Conservation (phyloP, 192 early-diverging fungal species). For the Coemansia sp. region DNA sequence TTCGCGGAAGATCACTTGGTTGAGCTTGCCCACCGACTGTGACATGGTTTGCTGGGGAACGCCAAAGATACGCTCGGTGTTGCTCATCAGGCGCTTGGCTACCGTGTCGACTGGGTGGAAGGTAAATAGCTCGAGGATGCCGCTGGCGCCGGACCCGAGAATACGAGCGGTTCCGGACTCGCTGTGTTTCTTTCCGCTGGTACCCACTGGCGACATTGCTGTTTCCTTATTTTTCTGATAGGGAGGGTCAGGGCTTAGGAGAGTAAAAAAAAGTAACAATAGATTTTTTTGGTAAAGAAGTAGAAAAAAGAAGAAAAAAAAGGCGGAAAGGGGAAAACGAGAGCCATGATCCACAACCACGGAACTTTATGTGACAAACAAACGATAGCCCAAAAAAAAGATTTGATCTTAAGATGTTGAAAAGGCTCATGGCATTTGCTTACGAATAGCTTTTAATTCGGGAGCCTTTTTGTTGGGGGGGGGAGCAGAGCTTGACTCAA, state of each 20-base stretch:
- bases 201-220: conserved; percentile 45
- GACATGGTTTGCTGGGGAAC: conserved; percentile 65
- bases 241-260: background rate
- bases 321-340: background rate
- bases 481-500: too few relatives aligned
- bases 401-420: background rate
- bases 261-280: conserved; percentile 7
- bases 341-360: conserved; percentile 1
- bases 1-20: conserved; percentile 91
- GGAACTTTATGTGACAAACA: background rate
- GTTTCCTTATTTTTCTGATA: background rate
- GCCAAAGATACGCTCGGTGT: conserved; percentile 76
- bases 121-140: conserved; percentile 91
- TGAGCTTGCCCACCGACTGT: conserved; percentile 69
- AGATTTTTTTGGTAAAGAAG: background rate
- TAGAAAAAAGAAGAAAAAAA: conserved; percentile 1
- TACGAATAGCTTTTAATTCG: background rate
- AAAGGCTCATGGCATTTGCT: too few relatives aligned
- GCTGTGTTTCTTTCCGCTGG: conserved; percentile 66
- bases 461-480: background rate
- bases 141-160: conserved; percentile 86
- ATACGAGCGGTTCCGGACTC: conserved; percentile 91
- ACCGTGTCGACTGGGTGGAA: conserved; percentile 99
- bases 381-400: background rate
- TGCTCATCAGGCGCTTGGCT: conserved; percentile 98